Evolutionary conservation across 176 grass and related monocot species (phyloP).

Genomic region (Microstegium vimineum): DNA sequence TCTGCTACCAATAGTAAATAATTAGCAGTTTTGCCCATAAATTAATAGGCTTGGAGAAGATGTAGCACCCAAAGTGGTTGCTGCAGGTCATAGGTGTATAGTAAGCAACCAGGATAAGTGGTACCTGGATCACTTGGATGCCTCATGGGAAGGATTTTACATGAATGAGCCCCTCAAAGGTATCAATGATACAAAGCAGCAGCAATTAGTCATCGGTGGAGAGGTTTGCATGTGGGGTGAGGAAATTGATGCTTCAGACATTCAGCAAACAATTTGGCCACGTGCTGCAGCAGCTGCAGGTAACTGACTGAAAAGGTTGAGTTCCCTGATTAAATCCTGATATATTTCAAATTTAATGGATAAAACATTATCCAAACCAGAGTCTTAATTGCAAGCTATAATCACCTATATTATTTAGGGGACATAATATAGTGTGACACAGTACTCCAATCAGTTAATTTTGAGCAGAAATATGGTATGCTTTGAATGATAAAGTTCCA

Average conservation of each 20-base stretch:
- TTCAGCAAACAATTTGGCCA: slow-evolving; percentile 92
- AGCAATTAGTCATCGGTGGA: slow-evolving; percentile 73
- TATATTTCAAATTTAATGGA: slow-evolving; percentile 9
- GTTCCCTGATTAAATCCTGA: background rate
- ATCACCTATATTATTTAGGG: too few species aligned
- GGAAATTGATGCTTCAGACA: slow-evolving; percentile 82
- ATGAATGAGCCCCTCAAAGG: slow-evolving; percentile 74
- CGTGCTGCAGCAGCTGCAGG: slow-evolving; percentile 90
- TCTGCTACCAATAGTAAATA: slow-evolving; percentile 13
- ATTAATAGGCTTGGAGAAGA: slow-evolving; percentile 59
- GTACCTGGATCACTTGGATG: slow-evolving; percentile 95
- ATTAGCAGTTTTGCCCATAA: background rate
- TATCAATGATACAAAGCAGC: slow-evolving; percentile 57
- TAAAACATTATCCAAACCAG: background rate
- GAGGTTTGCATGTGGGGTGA: slow-evolving; percentile 95
- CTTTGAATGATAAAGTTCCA: slow-evolving; percentile 22
- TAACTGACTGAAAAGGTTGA: slow-evolving; percentile 36
- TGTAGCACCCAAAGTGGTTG: slow-evolving; percentile 70
- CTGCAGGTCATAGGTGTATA: slow-evolving; percentile 80
- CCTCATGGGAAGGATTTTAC: slow-evolving; percentile 77
- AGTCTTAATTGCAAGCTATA: too few species aligned
- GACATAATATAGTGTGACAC: background rate
- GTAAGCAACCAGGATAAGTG: slow-evolving; percentile 92
- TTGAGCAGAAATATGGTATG: background rate
- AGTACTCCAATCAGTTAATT: slow-evolving; percentile 19